Evolutionary conservation across 192 early-diverging fungal genomes (phyloP), one percentile per base, ranked within the genome.

Genomic region (Spizellomyces punctatus): DNA sequence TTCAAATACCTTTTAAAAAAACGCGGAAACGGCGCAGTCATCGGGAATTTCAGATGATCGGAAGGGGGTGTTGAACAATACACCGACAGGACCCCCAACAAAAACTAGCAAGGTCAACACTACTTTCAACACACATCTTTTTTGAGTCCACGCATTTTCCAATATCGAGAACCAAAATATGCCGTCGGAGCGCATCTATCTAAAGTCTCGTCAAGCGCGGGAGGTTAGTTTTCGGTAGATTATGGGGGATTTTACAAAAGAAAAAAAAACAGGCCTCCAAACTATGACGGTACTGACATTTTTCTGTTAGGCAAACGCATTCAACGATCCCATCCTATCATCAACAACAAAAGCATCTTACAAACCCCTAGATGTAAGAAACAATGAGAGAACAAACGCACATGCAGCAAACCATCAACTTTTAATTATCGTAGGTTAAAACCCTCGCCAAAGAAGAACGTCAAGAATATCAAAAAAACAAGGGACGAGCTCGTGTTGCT

Each of bases 401-500:
- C 46, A 9, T 36, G n/a, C 5, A 2, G 17, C 9, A 46, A 10
- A 64, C 63, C n/a, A n/a, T n/a, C n/a, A n/a, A n/a, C n/a, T n/a
- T n/a, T n/a, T n/a, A n/a, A n/a, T n/a, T n/a, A n/a, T n/a, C n/a
- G n/a, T 61, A 72, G 66, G 69, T 82, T 17, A 65, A 73, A 61
- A 45, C 58, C 10, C 42, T 74, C 1, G 62, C 60, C 10, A 78
- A 77, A 17, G 69, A 64, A 2, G 81, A 82, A 67, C 59, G 77
- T 45, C 22, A 46, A 10, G 81, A 82, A 44, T 82, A 82, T 56
- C 56, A 56, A 10, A 82, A 82, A 49, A 82, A 82, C 75, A 82
- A 82, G 48, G 76, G 76, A 0, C 71, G 76, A 49, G 78, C 78
- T 46, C 75, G 75, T 16, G 66, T 71, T 36, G 74, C 74, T 22